Conservation (phyloP, 768 basidiomycete genomes). For the Phylloporus sp. region DNA sequence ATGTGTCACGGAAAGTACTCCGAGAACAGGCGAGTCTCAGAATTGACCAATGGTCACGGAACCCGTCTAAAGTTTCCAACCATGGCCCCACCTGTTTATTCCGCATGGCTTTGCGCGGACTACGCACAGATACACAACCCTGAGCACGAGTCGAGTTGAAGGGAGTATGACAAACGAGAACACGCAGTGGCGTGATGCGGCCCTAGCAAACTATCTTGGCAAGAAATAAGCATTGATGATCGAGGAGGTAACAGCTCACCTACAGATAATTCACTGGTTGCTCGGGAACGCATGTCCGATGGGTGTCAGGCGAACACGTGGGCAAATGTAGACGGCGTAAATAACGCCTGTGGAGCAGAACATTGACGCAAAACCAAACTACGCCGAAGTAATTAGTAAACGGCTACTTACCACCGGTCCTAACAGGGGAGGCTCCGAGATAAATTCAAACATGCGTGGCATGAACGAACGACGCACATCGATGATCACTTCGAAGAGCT, state of each 20-base stretch:
- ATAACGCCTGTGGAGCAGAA: not conserved
- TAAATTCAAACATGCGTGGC: slow-evolving; percentile 1
- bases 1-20: slow-evolving; percentile 6
- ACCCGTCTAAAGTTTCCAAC: not conserved
- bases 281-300: slow-evolving; percentile 5
- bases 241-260: slow-evolving; percentile 18
- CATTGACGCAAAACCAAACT: not conserved
- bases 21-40: not conserved
- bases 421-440: not conserved
- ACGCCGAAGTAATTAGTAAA: not conserved
- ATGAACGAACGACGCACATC: not conserved
- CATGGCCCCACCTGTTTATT: slow-evolving; percentile 3
- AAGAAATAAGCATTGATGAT: slow-evolving; percentile 9
- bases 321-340: not conserved
- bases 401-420: not conserved
- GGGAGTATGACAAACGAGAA: slow-evolving; percentile 10
- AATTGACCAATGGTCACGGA: not conserved
- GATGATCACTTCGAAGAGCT: not conserved
- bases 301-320: not conserved
- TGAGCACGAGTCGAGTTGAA: slow-evolving; percentile 14
- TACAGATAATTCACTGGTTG: slow-evolving; percentile 9
- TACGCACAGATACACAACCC: slow-evolving; percentile 20
- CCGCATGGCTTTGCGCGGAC: slow-evolving; percentile 16
- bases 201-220: slow-evolving; percentile 10
- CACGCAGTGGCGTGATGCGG: slow-evolving; percentile 24